Evolutionary conservation across 768 basidiomycete species (phyloP).

Genomic region (Pleurotus tuber-regium): DNA sequence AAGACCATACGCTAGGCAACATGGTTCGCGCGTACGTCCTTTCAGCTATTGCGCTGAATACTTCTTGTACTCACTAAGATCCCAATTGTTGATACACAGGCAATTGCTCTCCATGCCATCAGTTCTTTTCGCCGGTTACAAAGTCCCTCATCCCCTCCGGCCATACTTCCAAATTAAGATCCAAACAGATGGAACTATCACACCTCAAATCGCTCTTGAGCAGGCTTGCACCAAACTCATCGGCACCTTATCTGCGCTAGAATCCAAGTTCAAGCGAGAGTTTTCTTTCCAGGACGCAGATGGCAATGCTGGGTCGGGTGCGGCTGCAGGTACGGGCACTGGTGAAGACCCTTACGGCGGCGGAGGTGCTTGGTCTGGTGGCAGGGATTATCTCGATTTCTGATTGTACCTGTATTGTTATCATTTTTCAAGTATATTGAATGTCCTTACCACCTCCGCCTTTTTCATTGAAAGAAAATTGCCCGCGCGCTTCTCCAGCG

Average conservation of each 20-base stretch:
- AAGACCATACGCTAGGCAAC: conserved; percentile 95
- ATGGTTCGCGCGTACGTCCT: conserved; percentile 95
- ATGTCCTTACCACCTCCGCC: neutral
- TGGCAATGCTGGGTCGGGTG: conserved; percentile 21
- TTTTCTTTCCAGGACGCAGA: conserved; percentile 78
- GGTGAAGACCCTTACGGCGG: conserved; percentile 52
- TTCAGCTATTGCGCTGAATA: no score
- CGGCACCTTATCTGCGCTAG: conserved; percentile 60
- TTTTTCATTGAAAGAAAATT: no score
- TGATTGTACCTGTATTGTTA: conserved; percentile 23
- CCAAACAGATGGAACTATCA: conserved; percentile 86
- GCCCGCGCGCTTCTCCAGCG: no score
- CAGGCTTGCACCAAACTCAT: conserved; percentile 84
- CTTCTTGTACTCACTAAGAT: conserved; percentile 10
- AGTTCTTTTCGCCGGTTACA: conserved; percentile 96
- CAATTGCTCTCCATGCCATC: conserved; percentile 87
- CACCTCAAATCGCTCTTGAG: conserved; percentile 81
- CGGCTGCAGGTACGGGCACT: conserved; percentile 19
- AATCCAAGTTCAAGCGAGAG: conserved; percentile 78
- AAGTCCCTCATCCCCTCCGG: conserved; percentile 94
- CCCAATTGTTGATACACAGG: conserved; percentile 35
- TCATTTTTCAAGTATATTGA: neutral
- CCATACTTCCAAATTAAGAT: conserved; percentile 94
- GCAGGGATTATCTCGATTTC: conserved; percentile 55
- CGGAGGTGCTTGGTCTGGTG: conserved; percentile 42